These are phyloP conservation scores for Triticum turgidum DNA, from an alignment of 176 grass and related monocot species.

Conservation along the genomic window DNA sequence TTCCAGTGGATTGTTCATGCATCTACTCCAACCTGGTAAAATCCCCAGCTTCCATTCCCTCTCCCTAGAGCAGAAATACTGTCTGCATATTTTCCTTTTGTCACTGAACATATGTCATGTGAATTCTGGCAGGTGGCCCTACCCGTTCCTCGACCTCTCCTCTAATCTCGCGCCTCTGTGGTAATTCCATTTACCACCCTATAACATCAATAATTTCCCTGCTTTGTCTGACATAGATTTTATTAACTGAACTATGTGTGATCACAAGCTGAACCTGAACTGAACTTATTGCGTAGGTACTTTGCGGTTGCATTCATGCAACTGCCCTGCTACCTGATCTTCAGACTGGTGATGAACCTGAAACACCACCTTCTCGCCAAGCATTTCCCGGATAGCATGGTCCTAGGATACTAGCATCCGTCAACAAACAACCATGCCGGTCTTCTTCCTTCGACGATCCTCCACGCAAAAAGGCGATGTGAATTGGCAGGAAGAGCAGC, in stretches of 20 bases:
- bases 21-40: constrained; percentile 55
- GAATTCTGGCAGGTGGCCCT: constrained; percentile 78
- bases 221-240: not conserved
- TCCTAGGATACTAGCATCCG: constrained; percentile 5
- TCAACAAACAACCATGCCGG: not conserved
- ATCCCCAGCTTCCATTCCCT: not conserved
- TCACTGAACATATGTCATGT: not conserved
- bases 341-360: constrained; percentile 67
- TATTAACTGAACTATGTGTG: not conserved
- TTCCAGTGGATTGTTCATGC: constrained; percentile 91
- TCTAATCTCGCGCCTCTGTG: constrained; percentile 60
- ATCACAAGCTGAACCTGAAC: not conserved
- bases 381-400: constrained; percentile 39
- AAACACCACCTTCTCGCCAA: constrained; percentile 60
- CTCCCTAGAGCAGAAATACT: not conserved
- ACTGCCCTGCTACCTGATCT: constrained; percentile 72
- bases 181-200: constrained; percentile 40
- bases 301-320: constrained; percentile 68
- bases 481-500: not conserved
- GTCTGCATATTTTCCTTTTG: not conserved
- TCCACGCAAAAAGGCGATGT: not conserved
- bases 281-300: constrained; percentile 46
- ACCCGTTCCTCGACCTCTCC: constrained; percentile 83
- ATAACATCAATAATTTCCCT: not conserved
- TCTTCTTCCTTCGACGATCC: not conserved